Evolutionary conservation across 2,329 filamentous ascomycete species (phyloP).

Genomic region (Waltergamsia citrina): DNA sequence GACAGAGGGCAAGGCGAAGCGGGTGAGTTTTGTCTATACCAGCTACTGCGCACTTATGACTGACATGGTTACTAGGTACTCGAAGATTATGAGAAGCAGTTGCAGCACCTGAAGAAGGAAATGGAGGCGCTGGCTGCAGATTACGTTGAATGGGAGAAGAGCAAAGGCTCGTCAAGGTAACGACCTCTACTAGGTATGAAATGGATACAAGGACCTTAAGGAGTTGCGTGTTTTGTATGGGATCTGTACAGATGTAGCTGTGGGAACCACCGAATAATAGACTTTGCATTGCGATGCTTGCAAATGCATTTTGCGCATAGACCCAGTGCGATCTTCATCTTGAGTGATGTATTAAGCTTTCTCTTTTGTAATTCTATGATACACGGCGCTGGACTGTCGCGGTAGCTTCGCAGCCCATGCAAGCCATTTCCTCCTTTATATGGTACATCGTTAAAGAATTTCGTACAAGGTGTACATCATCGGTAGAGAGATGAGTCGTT

Average conservation of each 20-base stretch:
- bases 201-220: too few species aligned
- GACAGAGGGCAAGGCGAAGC: constrained; percentile 62
- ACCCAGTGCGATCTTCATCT: background rate
- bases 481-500: constrained; percentile 3
- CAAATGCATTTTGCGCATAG: too few species aligned
- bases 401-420: too few species aligned
- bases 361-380: background rate
- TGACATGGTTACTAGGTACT: constrained; percentile 49
- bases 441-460: too few species aligned
- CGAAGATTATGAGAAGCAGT: constrained; percentile 73
- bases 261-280: too few species aligned
- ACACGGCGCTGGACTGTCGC: too few species aligned
- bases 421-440: too few species aligned
- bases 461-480: too few species aligned
- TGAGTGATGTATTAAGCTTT: background rate
- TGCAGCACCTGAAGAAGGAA: constrained; percentile 67
- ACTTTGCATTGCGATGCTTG: too few species aligned
- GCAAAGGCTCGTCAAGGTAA: constrained; percentile 18
- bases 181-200: too few species aligned
- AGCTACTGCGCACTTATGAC: background rate
- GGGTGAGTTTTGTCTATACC: constrained; percentile 51
- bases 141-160: constrained; percentile 45
- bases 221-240: too few species aligned
- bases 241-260: too few species aligned
- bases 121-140: constrained; percentile 53